Base-by-base conservation (phyloP, 2,329 filamentous ascomycete genomes). In the Lasiodiplodia theobromae region DNA sequence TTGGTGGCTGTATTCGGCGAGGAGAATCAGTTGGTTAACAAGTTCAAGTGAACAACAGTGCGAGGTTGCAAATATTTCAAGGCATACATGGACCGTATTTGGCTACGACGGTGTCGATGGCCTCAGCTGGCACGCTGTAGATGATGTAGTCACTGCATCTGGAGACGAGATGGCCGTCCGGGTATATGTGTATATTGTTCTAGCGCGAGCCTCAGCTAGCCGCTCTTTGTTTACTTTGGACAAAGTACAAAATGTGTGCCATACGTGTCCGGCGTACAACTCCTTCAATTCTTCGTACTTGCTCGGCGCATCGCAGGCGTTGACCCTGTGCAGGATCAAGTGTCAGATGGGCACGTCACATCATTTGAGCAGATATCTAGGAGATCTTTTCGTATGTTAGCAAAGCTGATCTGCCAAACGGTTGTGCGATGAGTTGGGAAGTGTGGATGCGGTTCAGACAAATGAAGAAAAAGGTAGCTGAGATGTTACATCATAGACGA, bases 401-500 rank as follows among this genome's bases (percentile, higher is more conserved):
- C 68, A 60, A 12, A 21, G 14, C 37, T 38, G 47, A 21, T 56
- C 49, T 21, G n/a, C 12, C 18, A 49, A n/a, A 31, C 23, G 4
- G 16, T 5, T 34, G 44, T 12, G 25, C 7, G 12, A 7, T 11
- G 64, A 49, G 16, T 40, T 44, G 21, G 21, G 44, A 23, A 16
- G 7, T 47, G 18, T 23, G 11, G 34, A 37, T 28, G 70, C 73
- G 70, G 74, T 86, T 97, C 95, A 97, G 95, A 97, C 92, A 85
- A 87, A 81, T 78, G 83, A 57, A 91, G 88, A 86, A 80, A 89
- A 91, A 97, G 95, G 95, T 98, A 98, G 95, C 95, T 93, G 91
- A 96, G 92, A 90, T 86, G 89, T 97, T 91, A 96, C 95, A 97
- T 97, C 95, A 97, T 88, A 88, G 95, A 97, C 91, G 88, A 87